phyloP scores from a whole-genome alignment of 108 stramenopile species.

The Nitzschia sp. region DNA sequence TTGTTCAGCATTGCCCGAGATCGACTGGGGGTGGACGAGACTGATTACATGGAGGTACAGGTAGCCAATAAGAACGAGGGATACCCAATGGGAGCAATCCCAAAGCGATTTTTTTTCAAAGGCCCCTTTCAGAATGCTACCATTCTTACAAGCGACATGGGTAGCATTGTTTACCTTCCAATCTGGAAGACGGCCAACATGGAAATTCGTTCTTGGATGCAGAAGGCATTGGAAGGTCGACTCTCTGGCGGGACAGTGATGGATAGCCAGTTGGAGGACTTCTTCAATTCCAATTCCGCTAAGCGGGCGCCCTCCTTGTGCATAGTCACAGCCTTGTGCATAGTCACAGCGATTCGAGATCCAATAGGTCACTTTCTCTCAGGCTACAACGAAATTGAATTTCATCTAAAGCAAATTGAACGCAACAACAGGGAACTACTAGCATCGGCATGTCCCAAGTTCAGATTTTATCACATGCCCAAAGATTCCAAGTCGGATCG shows the following conservation, averaged over 20 bases:
- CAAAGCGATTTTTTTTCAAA: too few relatives aligned
- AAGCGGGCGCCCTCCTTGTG: neutral
- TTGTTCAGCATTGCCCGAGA: too few relatives aligned
- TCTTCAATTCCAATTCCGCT: neutral
- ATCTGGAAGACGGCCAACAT: constrained; percentile 5
- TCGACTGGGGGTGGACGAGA: too few relatives aligned
- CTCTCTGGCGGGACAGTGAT: neutral
- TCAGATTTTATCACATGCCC: neutral
- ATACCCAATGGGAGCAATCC: too few relatives aligned
- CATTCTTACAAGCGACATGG: neutral
- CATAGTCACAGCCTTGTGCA: neutral
- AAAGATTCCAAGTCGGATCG: neutral
- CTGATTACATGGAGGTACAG: too few relatives aligned
- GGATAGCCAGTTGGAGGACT: neutral
- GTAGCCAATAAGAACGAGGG: too few relatives aligned
- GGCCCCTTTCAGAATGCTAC: neutral
- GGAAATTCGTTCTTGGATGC: neutral
- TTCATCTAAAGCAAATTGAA: neutral
- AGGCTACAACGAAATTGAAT: constrained; percentile 45
- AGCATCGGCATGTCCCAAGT: too few relatives aligned
- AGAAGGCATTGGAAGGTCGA: too few relatives aligned
- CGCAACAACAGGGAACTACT: neutral
- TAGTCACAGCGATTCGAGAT: constrained; percentile 38
- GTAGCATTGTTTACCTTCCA: neutral
- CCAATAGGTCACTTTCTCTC: constrained; percentile 38